Evolutionary conservation across 345 rosid species (phyloP), one percentile per base, ranked within the genome.

Genomic region (Mallotus nudiflorus): DNA sequence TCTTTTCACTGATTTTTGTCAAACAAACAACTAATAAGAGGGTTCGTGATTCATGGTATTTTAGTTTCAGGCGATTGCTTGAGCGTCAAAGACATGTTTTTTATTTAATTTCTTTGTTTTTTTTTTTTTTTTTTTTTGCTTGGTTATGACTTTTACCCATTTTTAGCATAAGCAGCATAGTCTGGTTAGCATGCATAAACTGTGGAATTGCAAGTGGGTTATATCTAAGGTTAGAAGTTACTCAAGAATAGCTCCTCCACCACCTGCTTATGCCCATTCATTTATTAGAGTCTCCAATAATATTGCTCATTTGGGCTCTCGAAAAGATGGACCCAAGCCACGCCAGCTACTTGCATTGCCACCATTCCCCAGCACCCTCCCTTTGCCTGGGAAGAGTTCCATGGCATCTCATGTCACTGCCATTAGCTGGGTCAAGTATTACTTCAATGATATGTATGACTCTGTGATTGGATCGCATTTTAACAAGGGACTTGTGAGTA

Each of bases 301-400:
- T 68, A 58, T 93, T 27, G 87, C 93, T 4, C 69, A 78, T 50
- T 48, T 93, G 62, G 93, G 88, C 35, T 62, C 74, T 29, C 88
- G 87, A 0, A 88, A 86, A 83, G 77, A 78, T 31, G 85, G 78
- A 27, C 91, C 89, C 0, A 88, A 89, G 81, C 98, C 97, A 14
- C 96, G 94, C 13, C 98, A 93, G 81, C 85, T 91, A 22, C 81
- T 91, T 59, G 91, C 90, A 3, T 78, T 91, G 76, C 98, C 97
- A 24, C 87, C 94, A 5, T 93, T 93, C 72, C 97, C 96, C 0
- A 82, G 87, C n/a, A n/a, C n/a, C 10, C 74, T 62, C 61, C 91
- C 87, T 48, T 78, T 93, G 62, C 91, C 85, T 3, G 92, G 83
- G 18, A 85, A 75, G 78, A 70, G 45, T 40, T 64, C 80, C 7